Base-by-base conservation (phyloP, 495 filamentous ascomycete genomes). In the Aspergillus carlsbadensis region DNA sequence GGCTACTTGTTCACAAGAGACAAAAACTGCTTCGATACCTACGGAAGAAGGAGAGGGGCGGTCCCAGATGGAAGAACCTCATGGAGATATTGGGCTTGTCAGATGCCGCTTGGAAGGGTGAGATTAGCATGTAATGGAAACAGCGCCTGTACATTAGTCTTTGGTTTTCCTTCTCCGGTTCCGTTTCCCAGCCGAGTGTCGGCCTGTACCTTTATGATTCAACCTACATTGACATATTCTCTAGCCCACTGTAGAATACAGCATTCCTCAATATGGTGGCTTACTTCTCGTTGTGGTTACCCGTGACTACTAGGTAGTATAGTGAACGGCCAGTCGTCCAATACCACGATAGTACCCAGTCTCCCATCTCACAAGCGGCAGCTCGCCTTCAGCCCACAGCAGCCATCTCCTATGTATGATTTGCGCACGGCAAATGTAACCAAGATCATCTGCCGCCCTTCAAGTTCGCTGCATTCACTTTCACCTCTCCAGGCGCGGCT, bases 11-110 rank as follows among this genome's bases (percentile, higher is more conserved):
- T 52, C 94, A 99, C 70, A 86, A 86, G 74, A 78, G 94, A 65
- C 92, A 96, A 73, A 95, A 91, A 76, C 71, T 96, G 52, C 68
- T 98, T 64, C 79, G 75, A 62, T 98, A 98, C 69, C 74, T 99
- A 73, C 81, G 89, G 71, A 80, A 77, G 68, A 95, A 91, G 81
- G 94, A 99, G 70, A 82, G 91, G 62, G 95, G 95, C 26, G 91
- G 93, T 24, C 83, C 87, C 43, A 80, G 94, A 74, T 99, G 91
- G 89, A 81, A 87, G 71, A 78, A 93, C 73, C 74, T 96, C 74
- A 77, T 96, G 55, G 75, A 87, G 67, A 91, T 78, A 36, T 69
- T 99, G 56, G 94, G 94, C 11, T 68, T 99, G 68, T 90, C 88
- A 31, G 90, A 95, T 44, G 90, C 85, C 26, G 87, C 87, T 29